Conservation (phyloP, 2,329 filamentous ascomycete genomes). For the Pyrenophora seminiperda region DNA sequence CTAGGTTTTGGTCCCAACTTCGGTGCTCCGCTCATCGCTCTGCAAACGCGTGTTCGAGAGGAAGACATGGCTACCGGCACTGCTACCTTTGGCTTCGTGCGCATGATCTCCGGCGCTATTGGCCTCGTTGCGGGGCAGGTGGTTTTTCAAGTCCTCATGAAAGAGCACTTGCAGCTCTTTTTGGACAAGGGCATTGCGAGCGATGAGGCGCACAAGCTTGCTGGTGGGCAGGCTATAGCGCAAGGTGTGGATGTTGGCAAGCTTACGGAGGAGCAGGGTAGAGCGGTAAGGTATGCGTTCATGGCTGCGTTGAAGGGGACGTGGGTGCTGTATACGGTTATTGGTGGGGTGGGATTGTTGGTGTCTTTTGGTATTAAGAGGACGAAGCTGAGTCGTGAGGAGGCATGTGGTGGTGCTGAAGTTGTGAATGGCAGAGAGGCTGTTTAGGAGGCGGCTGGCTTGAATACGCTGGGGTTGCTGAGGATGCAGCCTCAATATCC, state of each 20-base stretch:
- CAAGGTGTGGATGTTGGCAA: conserved; percentile 28
- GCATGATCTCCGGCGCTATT: conserved; percentile 53
- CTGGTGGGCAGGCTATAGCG: conserved; percentile 40
- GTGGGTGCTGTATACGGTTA: conserved; percentile 58
- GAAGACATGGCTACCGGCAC: conserved; percentile 59
- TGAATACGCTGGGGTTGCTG: too few species aligned
- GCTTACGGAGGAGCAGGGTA: conserved; percentile 39
- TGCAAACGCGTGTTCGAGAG: conserved; percentile 64
- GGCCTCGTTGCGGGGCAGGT: conserved; percentile 58
- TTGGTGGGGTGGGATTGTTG: conserved; percentile 44
- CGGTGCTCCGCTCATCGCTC: conserved; percentile 58
- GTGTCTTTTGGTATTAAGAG: conserved; percentile 44
- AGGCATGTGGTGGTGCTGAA: neutral
- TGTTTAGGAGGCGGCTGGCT: too few species aligned
- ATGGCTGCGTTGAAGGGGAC: conserved; percentile 53
- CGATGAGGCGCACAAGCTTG: conserved; percentile 33
- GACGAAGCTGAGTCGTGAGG: conserved; percentile 27
- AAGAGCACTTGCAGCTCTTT: conserved; percentile 46
- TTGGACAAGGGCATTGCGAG: conserved; percentile 23
- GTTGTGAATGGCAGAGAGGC: neutral
- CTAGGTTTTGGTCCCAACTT: conserved; percentile 61
- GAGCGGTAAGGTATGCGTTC: conserved; percentile 50
- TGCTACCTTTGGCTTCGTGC: conserved; percentile 56
- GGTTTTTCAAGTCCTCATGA: conserved; percentile 62
- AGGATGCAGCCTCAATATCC: too few species aligned